Conservation (phyloP, 2,329 filamentous ascomycete species). For the Chaetomium globosum region DNA sequence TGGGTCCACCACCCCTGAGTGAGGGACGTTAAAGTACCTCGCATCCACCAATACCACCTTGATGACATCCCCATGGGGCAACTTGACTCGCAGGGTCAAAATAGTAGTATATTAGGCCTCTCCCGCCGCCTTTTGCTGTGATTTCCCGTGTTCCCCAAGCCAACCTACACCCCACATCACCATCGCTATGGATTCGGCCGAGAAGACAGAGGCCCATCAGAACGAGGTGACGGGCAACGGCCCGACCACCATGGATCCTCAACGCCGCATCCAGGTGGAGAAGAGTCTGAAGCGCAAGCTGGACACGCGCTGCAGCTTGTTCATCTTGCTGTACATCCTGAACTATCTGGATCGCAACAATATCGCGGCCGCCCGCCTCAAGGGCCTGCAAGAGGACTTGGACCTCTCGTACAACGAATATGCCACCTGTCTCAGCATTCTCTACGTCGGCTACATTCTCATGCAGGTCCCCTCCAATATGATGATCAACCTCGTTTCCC, state of each 20-base stretch:
- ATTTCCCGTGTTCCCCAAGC: neutral
- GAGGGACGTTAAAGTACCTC: neutral
- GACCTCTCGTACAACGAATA: constrained; percentile 61
- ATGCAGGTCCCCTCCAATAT: constrained; percentile 66
- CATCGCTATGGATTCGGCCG: constrained; percentile 15
- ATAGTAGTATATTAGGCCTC: neutral
- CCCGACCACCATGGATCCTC: constrained; percentile 40
- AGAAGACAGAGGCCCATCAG: constrained; percentile 14
- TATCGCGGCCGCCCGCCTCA: constrained; percentile 67
- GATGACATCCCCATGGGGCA: neutral
- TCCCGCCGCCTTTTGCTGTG: neutral
- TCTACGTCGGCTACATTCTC: constrained; percentile 68
- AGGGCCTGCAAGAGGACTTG: constrained; percentile 65
- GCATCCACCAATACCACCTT: neutral
- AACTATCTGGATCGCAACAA: constrained; percentile 73
- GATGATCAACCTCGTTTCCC: constrained; percentile 57
- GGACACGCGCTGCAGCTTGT: constrained; percentile 66
- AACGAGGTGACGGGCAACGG: constrained; percentile 1
- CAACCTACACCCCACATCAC: neutral
- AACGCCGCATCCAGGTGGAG: constrained; percentile 61
- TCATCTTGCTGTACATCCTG: constrained; percentile 75
- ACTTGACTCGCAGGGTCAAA: neutral
- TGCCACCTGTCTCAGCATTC: constrained; percentile 63
- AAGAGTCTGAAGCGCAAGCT: constrained; percentile 69
- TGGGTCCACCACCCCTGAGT: neutral